These are phyloP conservation scores for Mycena rebaudengoi DNA, from an alignment of 768 basidiomycete genomes.

Conservation along the genomic window DNA sequence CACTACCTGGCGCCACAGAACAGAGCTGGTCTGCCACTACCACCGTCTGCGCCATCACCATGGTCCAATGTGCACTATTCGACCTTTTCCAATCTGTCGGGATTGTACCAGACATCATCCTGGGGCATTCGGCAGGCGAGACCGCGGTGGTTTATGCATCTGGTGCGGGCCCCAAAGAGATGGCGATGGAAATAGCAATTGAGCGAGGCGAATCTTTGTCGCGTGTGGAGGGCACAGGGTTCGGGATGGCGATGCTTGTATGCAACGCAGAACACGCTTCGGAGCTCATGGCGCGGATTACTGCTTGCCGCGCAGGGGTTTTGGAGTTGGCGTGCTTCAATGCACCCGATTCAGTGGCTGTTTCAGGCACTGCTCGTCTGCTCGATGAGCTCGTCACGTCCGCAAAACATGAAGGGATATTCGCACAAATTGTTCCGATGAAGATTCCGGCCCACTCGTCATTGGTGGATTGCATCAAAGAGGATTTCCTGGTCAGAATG, in stretches of 20 bases:
- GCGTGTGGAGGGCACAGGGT: background rate
- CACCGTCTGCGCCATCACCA: conserved; percentile 31
- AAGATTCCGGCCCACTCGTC: background rate
- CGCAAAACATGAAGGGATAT: background rate
- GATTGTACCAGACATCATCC: background rate
- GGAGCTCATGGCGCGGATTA: background rate
- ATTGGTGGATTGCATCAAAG: background rate
- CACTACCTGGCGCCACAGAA: background rate
- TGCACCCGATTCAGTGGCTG: background rate
- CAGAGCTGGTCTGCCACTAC: conserved; percentile 26
- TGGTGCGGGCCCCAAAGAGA: background rate
- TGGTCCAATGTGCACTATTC: background rate
- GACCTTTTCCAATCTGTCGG: background rate
- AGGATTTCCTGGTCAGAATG: background rate
- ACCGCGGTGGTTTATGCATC: background rate
- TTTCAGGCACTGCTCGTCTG: background rate
- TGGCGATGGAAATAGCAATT: conserved; percentile 43
- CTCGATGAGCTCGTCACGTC: background rate
- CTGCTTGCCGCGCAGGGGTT: background rate
- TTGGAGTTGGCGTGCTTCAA: background rate
- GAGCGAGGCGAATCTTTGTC: conserved; percentile 6
- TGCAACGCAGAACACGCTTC: background rate
- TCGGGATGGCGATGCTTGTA: background rate
- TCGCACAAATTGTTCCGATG: background rate
- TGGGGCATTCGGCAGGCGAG: background rate